These are phyloP conservation scores for Diaporthe sp. DNA, from an alignment of 2,329 filamentous ascomycete species.

Conservation along the genomic window DNA sequence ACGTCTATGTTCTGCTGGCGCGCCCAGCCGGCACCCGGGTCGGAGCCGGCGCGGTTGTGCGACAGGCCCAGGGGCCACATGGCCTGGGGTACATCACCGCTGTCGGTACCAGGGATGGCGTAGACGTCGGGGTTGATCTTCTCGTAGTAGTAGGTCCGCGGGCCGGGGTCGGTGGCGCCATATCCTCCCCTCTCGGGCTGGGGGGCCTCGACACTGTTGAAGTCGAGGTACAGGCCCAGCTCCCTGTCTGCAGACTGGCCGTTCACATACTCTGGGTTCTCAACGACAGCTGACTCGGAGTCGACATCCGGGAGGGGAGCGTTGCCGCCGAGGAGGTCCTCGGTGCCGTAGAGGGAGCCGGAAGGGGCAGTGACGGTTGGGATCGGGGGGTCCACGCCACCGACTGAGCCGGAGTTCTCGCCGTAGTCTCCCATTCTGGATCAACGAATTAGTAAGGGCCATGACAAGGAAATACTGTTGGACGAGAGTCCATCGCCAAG, in stretches of 20 bases:
- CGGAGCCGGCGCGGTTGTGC: slow-evolving; percentile 61
- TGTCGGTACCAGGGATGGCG: slow-evolving; percentile 68
- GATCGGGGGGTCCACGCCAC: slow-evolving; percentile 55
- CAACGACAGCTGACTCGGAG: slow-evolving; percentile 55
- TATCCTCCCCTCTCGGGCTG: slow-evolving; percentile 68
- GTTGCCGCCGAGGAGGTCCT: slow-evolving; percentile 56
- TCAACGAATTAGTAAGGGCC: not conserved
- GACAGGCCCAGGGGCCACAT: slow-evolving; percentile 70
- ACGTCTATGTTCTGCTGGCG: slow-evolving; percentile 66
- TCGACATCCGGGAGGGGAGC: slow-evolving; percentile 52
- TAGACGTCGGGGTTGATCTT: slow-evolving; percentile 67
- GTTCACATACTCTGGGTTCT: slow-evolving; percentile 57
- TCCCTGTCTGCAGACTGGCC: slow-evolving; percentile 65
- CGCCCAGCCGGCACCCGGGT: slow-evolving; percentile 64
- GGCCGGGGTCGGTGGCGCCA: slow-evolving; percentile 67
- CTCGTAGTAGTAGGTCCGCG: slow-evolving; percentile 61
- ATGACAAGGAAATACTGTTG: not conserved
- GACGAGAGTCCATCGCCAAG: no score
- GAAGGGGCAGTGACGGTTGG: slow-evolving; percentile 54
- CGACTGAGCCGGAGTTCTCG: slow-evolving; percentile 59
- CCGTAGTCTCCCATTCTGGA: slow-evolving; percentile 56
- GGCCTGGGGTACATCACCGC: slow-evolving; percentile 60
- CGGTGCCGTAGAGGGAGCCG: slow-evolving; percentile 58
- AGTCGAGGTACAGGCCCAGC: slow-evolving; percentile 67
- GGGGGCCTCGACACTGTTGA: slow-evolving; percentile 64